Evolutionary conservation across 345 rosid species (phyloP), one percentile per base, ranked within the genome.

Genomic region (Heritiera littoralis): DNA sequence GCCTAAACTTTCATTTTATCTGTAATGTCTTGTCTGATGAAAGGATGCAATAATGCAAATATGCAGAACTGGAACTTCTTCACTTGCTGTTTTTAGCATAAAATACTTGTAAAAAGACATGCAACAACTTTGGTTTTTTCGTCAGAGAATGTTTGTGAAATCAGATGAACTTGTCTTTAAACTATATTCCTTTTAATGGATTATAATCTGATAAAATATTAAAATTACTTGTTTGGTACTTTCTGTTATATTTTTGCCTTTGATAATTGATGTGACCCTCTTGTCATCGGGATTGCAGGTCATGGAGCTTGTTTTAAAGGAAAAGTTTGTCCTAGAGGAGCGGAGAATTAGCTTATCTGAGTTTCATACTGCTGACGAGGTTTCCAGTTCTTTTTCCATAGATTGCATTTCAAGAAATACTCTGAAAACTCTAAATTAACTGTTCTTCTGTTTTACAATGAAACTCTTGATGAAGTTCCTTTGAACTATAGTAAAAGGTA

Each of bases 341-440:
- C 80, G 95, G 77, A 87, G 87, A 70, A 88, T 94, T 78, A 92
- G 95, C 85, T 81, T 94, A 77, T 93, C 97, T 0, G 97, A 94
- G 80, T 92, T 94, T 73, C 97, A 94, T 74, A 88, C 94, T 65
- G 97, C 97, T 46, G 93, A 94, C 80, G 98, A 94, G 97, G 97
- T 92, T 74, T 67, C 66, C 46, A 4, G 13, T 64, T 71, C 23
- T 56, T 77, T 59, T 35, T 67, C 76, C 55, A 10, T 32, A 41
- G 13, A 56, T 35, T 54, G 49, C 78, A 77, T 14, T 68, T 35
- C 51, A 38, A 32, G 9, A 43, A 35, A 28, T 43, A 35, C 79
- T 28, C 45, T 13, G 1, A 32, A 72, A 45, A 54, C 54, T 35
- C 52, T 40, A 23, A 23, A 41, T 61, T 5, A 46, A 75, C 40